Evolutionary conservation across 2,329 filamentous ascomycete species (phyloP).

Genomic region (Aspergillus floridensis): DNA sequence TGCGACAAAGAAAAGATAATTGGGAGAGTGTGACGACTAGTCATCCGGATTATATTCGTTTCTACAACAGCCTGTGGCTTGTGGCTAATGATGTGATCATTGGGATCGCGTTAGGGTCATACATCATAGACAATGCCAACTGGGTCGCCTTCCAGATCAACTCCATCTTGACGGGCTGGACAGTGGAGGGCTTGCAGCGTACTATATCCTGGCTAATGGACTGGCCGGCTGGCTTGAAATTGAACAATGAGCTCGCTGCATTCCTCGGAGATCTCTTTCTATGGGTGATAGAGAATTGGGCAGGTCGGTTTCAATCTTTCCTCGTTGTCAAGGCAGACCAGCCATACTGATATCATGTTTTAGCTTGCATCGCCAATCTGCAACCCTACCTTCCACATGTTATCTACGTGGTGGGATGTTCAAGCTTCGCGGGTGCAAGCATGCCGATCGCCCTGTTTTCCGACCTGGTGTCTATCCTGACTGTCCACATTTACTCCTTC

Average conservation of each 20-base stretch:
- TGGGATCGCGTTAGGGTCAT: slow-evolving; percentile 91
- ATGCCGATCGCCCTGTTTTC: slow-evolving; percentile 97
- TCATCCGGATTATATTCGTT: slow-evolving; percentile 96
- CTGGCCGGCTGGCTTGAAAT: slow-evolving; percentile 89
- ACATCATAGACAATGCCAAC: slow-evolving; percentile 90
- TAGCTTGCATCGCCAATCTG: slow-evolving; percentile 72
- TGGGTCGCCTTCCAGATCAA: slow-evolving; percentile 81
- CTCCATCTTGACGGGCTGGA: slow-evolving; percentile 72
- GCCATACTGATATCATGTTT: slow-evolving; percentile 15
- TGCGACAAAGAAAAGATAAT: slow-evolving; percentile 83
- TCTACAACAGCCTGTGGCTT: slow-evolving; percentile 98
- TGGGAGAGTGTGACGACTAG: slow-evolving; percentile 95
- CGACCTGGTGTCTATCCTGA: slow-evolving; percentile 85
- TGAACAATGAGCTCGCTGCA: slow-evolving; percentile 89
- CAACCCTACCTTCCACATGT: slow-evolving; percentile 78
- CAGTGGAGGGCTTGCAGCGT: slow-evolving; percentile 78
- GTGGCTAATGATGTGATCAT: slow-evolving; percentile 99
- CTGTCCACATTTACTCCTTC: slow-evolving; percentile 95
- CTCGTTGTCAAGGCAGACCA: not conserved
- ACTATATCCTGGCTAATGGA: slow-evolving; percentile 96
- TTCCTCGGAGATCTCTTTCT: slow-evolving; percentile 94
- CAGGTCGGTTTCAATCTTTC: slow-evolving; percentile 53
- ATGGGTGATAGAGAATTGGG: slow-evolving; percentile 99
- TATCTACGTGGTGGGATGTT: slow-evolving; percentile 90
- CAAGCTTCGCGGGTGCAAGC: slow-evolving; percentile 90